phyloP scores from a whole-genome alignment of 2,329 filamentous ascomycete genomes.

The Paracorniculantispora psalliotae region DNA sequence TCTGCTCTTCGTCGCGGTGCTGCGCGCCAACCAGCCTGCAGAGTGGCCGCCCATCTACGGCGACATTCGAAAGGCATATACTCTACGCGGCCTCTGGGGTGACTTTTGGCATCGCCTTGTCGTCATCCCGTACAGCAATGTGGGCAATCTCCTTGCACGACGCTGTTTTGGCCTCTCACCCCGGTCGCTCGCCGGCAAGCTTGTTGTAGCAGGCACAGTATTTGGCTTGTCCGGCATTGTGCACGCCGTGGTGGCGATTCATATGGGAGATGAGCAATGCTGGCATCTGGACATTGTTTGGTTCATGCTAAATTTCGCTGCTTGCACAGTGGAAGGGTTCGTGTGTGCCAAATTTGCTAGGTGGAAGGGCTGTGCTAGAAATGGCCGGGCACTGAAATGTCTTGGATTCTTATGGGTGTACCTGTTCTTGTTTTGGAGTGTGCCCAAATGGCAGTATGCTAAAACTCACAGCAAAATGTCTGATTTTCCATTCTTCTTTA shows the following conservation, averaged over 20 bases:
- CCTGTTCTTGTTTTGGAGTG: background rate
- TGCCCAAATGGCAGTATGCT: background rate
- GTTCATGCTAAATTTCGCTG: background rate
- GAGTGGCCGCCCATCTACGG: no score
- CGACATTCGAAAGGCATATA: background rate
- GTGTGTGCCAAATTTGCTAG: background rate
- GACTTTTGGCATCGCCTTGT: background rate
- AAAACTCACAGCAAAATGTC: background rate
- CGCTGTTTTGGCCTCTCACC: background rate
- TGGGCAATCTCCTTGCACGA: background rate
- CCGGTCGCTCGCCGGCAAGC: background rate
- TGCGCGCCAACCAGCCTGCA: no score
- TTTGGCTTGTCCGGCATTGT: background rate
- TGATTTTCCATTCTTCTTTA: background rate
- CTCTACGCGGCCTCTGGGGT: background rate
- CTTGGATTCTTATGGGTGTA: background rate
- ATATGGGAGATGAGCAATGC: background rate
- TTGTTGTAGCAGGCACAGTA: background rate
- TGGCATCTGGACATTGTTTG: background rate
- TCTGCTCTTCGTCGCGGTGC: no score
- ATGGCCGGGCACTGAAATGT: background rate
- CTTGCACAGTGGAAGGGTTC: background rate
- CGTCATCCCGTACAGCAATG: background rate
- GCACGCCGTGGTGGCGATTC: background rate
- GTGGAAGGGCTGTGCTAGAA: background rate